Percentiles rank a stretch among this genome's conserved stretches.
Evolutionary conservation across 2,329 filamentous ascomycete species (phyloP).

Genomic region (Xylariales sp.): DNA sequence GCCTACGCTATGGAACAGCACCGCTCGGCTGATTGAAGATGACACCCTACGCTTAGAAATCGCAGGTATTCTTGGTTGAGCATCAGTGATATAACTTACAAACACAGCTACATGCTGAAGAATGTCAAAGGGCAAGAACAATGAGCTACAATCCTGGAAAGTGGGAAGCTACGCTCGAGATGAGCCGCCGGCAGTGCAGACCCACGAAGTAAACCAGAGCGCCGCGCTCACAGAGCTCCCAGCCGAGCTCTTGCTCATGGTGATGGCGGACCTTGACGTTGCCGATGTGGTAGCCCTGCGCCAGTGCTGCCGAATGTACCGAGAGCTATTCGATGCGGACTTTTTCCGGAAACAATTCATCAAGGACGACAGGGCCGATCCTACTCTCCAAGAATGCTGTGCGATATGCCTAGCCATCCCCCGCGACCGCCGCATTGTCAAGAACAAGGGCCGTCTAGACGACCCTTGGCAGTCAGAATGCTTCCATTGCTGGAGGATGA

Average conservation of each 20-base stretch:
- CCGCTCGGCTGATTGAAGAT: too few relatives aligned
- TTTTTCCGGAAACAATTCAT: slow-evolving; percentile 17
- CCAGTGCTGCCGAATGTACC: slow-evolving; percentile 16
- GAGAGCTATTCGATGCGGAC: slow-evolving; percentile 19
- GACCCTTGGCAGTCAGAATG: slow-evolving; percentile 20
- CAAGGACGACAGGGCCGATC: slow-evolving; percentile 9
- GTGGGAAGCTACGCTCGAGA: too few relatives aligned
- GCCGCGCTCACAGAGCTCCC: too few relatives aligned
- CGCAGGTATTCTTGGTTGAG: too few relatives aligned
- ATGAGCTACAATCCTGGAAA: too few relatives aligned
- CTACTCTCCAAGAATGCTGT: slow-evolving; percentile 17
- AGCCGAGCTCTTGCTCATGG: slow-evolving; percentile 20
- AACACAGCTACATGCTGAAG: too few relatives aligned
- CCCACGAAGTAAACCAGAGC: too few relatives aligned
- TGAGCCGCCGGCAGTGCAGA: too few relatives aligned
- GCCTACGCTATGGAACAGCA: too few relatives aligned
- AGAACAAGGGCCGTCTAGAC: slow-evolving; percentile 13
- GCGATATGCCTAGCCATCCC: slow-evolving; percentile 19
- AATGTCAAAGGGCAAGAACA: too few relatives aligned
- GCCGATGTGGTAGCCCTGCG: slow-evolving; percentile 18
- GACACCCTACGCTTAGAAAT: too few relatives aligned
- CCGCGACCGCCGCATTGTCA: slow-evolving; percentile 18
- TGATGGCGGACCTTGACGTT: slow-evolving; percentile 19
- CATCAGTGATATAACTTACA: too few relatives aligned
- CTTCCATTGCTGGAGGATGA: slow-evolving; percentile 22